Percentiles rank a stretch among this genome's conserved stretches.
These are phyloP conservation scores for Desmodesmus armatus DNA, from an alignment of 139 green algal species.

Conservation along the genomic window DNA sequence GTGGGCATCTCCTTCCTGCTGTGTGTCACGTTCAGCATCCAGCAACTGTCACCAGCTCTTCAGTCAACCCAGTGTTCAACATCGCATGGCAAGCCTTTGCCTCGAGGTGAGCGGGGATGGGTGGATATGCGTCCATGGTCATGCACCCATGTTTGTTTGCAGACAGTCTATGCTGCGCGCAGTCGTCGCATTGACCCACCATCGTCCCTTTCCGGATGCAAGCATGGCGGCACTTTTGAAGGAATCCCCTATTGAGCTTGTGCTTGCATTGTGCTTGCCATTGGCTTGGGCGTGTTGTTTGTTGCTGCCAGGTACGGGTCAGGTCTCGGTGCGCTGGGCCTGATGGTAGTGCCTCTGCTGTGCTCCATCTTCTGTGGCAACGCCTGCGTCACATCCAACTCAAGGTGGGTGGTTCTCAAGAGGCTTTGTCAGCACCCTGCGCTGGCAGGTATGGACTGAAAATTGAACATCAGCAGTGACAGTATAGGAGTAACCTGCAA, in stretches of 20 bases:
- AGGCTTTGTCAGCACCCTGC: no score
- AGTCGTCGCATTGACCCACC: not conserved
- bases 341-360: slow-evolving; percentile 53
- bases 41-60: slow-evolving; percentile 35
- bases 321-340: slow-evolving; percentile 43
- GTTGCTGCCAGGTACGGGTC: slow-evolving; percentile 35
- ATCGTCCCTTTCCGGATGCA: no score
- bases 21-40: slow-evolving; percentile 61
- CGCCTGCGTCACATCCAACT: slow-evolving; percentile 65
- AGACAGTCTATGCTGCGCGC: not conserved
- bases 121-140: not conserved
- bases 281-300: no score
- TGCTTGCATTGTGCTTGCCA: no score
- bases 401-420: not conserved
- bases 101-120: not conserved
- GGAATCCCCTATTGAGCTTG: no score
- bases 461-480: no score
- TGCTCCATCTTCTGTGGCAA: slow-evolving; percentile 56
- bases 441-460: no score
- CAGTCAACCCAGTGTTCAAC: slow-evolving; percentile 9
- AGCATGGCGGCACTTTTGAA: no score
- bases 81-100: slow-evolving; percentile 30
- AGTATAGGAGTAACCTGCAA: no score
- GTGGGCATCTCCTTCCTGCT: slow-evolving; percentile 58
- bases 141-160: no score